Base-by-base conservation (phyloP, 164 flowering plant species). In the Vitis labrusca region DNA sequence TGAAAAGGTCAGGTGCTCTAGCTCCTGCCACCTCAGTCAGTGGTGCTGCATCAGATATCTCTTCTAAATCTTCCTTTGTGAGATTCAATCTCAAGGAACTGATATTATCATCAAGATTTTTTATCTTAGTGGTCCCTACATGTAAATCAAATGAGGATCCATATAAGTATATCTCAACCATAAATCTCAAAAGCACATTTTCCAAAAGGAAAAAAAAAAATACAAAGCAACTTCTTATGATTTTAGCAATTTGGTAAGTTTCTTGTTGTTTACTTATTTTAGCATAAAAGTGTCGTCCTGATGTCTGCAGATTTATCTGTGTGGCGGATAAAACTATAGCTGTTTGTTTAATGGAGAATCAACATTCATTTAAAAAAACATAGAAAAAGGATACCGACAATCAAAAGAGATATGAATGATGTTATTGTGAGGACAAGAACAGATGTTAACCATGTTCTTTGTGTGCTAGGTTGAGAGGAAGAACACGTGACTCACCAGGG, bases 401-500 rank as follows among this genome's bases (percentile, higher is more conserved):
- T 37, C 6, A 37, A 37, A 37, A 37, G 44, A 37, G 44, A n/a
- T 0, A 14, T 53, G n/a, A 53, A 13, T 53, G 17, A 53, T 14
- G 16, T 13, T n/a, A 53, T 13, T 5, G 1, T 15, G 66, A 44
- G 27, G 14, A 14, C 53, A 19, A 66, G 17, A 14, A 37, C 2
- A 10, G 59, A 19, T 67, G 63, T 37, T 37, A 6, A 6, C 0
- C 44, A 37, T 37, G 44, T 37, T 37, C 44, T 37, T 37, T 37
- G 5, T 0, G 7, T 37, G 7, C 44, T 37, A 37, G 44, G 5
- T 37, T 3, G 7, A 3, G 44, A 37, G 44, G 44, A 37, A 37
- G 44, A 37, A 0, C 44, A 3, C 0, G 12, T 62, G 13, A 19
- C 72, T 57, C 30, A 74, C 81, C 81, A 16, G 78, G 81, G 48